Evolutionary conservation across 257 asterid genomes (phyloP).

Genomic region (Coffea canephora): DNA sequence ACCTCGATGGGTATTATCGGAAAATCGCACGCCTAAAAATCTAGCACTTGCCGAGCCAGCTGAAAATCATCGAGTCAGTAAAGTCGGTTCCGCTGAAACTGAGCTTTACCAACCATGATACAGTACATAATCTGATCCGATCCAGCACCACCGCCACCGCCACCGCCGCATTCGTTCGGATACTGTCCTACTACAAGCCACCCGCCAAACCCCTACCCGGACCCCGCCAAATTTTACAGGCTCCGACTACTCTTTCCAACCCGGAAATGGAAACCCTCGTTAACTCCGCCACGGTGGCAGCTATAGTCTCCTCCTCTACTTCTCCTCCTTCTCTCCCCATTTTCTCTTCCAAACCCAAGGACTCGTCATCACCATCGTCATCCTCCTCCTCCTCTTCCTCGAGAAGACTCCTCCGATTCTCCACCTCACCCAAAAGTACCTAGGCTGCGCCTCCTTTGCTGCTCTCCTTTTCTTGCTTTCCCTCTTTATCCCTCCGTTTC

Average conservation of each 20-base stretch:
- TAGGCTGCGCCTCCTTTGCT: background rate
- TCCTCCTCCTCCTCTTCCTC: constrained; percentile 43
- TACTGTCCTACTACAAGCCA: too few relatives aligned
- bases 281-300: constrained; percentile 31
- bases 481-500: background rate
- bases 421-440: constrained; percentile 61
- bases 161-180: background rate
- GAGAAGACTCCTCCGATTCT: constrained; percentile 51
- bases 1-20: too few relatives aligned
- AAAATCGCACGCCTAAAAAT: background rate
- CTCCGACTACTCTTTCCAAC: too few relatives aligned
- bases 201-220: background rate
- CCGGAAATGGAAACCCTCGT: constrained; percentile 51
- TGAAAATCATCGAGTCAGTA: background rate
- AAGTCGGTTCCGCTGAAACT: constrained; percentile 8
- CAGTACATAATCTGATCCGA: background rate
- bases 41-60: background rate
- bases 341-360: constrained; percentile 44
- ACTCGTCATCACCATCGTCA: background rate
- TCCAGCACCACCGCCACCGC: background rate
- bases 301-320: constrained; percentile 24
- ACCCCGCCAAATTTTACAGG: background rate
- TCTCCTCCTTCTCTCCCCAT: constrained; percentile 48
- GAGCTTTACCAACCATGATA: background rate
- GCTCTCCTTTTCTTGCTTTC: background rate